phyloP scores from a whole-genome alignment of 495 filamentous ascomycete species.

The Cercophora sp. region DNA sequence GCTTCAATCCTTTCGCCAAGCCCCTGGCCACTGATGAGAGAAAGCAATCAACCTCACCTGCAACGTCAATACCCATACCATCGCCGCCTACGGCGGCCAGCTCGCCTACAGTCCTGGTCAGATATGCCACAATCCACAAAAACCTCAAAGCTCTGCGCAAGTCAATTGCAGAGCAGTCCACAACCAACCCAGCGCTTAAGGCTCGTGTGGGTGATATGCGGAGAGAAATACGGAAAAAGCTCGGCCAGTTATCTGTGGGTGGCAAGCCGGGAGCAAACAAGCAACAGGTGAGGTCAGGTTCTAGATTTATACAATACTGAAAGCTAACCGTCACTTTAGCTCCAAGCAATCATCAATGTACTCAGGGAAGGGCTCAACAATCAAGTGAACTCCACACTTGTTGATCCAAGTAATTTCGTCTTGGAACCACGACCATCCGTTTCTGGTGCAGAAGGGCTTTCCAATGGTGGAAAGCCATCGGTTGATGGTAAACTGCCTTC shows the following conservation, averaged over 20 bases:
- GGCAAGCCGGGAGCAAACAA: slow-evolving; percentile 58
- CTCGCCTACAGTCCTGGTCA: slow-evolving; percentile 22
- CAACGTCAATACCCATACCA: not conserved
- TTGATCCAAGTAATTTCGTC: slow-evolving; percentile 68
- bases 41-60: not conserved
- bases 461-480: too few species aligned
- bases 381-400: slow-evolving; percentile 45
- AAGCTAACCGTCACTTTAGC: too few species aligned
- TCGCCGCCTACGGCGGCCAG: not conserved
- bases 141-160: slow-evolving; percentile 68
- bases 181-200: slow-evolving; percentile 49
- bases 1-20: not conserved
- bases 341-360: slow-evolving; percentile 52
- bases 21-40: too few species aligned
- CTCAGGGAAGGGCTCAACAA: slow-evolving; percentile 40
- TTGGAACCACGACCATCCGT: slow-evolving; percentile 51
- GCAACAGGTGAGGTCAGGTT: slow-evolving; percentile 40
- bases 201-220: slow-evolving; percentile 68
- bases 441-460: slow-evolving; percentile 39
- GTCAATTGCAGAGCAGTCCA: slow-evolving; percentile 49
- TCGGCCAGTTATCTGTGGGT: slow-evolving; percentile 71
- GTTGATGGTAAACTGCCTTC: slow-evolving; percentile 57
- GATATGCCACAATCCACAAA: slow-evolving; percentile 66
- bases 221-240: slow-evolving; percentile 61
- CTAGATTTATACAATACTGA: too few species aligned